Percentiles rank a stretch among this genome's conserved stretches.
Evolutionary conservation across 192 early-diverging fungal genomes (phyloP).

Genomic region (Coemansia nantahalensis): DNA sequence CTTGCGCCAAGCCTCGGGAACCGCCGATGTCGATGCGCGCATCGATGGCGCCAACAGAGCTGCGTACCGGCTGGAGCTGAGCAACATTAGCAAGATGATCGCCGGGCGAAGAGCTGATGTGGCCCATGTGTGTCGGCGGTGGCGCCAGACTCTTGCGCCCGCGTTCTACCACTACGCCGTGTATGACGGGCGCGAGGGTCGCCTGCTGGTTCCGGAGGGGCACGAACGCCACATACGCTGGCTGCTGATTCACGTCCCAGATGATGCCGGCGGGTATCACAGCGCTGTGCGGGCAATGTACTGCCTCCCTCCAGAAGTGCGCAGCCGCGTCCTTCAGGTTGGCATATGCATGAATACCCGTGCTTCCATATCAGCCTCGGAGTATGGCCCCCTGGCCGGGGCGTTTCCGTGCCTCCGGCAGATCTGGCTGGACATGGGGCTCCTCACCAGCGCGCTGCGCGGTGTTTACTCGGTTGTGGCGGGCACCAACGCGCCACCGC

Average conservation of each 20-base stretch:
- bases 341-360: constrained; percentile 15
- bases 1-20: constrained; percentile 16
- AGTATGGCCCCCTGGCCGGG: constrained; percentile 21
- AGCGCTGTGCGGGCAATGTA: constrained; percentile 14
- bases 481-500: background rate
- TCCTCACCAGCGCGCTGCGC: constrained; percentile 1
- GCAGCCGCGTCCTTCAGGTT: constrained; percentile 10
- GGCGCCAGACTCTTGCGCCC: constrained; percentile 10
- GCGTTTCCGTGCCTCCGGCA: constrained; percentile 15
- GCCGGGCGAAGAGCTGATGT: too few species aligned
- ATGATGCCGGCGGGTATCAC: constrained; percentile 11
- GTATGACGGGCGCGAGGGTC: constrained; percentile 9
- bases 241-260: constrained; percentile 14
- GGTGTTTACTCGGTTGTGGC: constrained; percentile 6
- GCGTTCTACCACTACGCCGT: constrained; percentile 12
- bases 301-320: constrained; percentile 14
- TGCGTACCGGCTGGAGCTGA: background rate
- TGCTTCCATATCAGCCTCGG: constrained; percentile 17
- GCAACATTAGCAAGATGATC: background rate
- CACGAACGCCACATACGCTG: constrained; percentile 1
- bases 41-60: background rate
- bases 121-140: constrained; percentile 1
- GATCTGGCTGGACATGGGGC: constrained; percentile 9
- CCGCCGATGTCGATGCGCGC: constrained; percentile 3
- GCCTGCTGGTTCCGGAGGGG: constrained; percentile 2